Evolutionary conservation across 2,329 filamentous ascomycete genomes (phyloP), one percentile per base, ranked within the genome.

Genomic region (Ophiocordyceps camponoti-floridani): DNA sequence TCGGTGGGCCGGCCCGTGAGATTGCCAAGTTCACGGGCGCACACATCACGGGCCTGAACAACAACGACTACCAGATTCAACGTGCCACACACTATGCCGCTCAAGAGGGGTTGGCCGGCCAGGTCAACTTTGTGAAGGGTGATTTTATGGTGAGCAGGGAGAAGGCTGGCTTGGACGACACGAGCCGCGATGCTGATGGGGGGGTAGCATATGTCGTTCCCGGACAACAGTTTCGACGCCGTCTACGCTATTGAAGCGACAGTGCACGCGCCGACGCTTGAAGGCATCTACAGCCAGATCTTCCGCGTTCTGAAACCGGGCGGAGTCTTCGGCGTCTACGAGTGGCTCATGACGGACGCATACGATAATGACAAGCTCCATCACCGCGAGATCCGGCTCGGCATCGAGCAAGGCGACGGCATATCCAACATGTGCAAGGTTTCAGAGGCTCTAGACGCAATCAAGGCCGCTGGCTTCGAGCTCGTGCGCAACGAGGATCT

Each of bases 1-100:
- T 96, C 45, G 91, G 91, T 56, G 91, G 91, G 42, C 91, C 91
- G 19, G 91, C 89, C 7, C 78, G 88, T 49, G 88, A 96, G 69
- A 96, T 98, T 56, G 85, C 84, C 66, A 93, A 93, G 67, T 98
- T 98, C 68, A 82, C 85, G 11, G 89, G 84, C 49, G 82, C 77
- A 54, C 86, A 95, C 55, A 75, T 96, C 50, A 82, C 86, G 23
- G 91, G 91, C 40, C 68, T 96, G 61, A 98, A 96, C 78, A 96
- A 95, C 78, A 96, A 96, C 65, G 86, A 95, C 68, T 98, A 98
- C 71, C 91, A 96, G 69, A 94, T 96, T 52, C 77, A 95, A 61
- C 84, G 91, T 52, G 89, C 88, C n/a, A 87, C 79, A 13, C 70
- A 73, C 45, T 94, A 95, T 59, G 86, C 88, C 3, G 65, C 73